These are phyloP conservation scores for Candida pseudofarinosa DNA, from an alignment of 805 yeast genomes.

Conservation along the genomic window DNA sequence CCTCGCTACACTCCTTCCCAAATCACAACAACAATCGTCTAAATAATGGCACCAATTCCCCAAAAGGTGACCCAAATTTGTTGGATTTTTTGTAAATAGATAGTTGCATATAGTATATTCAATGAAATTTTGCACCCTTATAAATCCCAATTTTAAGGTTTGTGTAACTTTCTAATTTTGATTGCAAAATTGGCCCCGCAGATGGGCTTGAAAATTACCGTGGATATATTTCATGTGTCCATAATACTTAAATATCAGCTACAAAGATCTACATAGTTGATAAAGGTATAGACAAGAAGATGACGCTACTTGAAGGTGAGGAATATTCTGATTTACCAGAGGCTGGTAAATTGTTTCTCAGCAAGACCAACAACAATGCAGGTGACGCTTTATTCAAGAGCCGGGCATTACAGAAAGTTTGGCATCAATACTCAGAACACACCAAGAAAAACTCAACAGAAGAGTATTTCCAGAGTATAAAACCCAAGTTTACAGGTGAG, in stretches of 20 bases:
- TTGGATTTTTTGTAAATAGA: neutral
- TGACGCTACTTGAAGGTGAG: neutral
- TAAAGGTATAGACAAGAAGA: no score
- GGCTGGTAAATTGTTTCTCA: neutral
- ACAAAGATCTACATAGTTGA: no score
- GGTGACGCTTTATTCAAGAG: constrained; percentile 2
- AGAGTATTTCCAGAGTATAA: constrained; percentile 22
- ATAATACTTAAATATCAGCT: no score
- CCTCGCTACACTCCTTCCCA: neutral
- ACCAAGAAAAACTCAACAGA: neutral
- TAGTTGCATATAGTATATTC: neutral
- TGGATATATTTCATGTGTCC: neutral
- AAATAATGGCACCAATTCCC: neutral
- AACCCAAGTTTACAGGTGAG: constrained; percentile 34
- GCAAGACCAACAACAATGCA: constrained; percentile 7
- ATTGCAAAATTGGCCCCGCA: neutral
- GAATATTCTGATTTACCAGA: neutral
- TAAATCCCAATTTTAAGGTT: neutral
- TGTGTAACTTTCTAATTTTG: neutral
- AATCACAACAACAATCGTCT: neutral
- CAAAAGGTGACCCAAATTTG: neutral
- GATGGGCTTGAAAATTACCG: neutral
- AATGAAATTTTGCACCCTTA: neutral
- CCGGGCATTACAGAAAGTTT: neutral
- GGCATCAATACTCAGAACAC: neutral